Evolutionary conservation across 2,329 filamentous ascomycete genomes (phyloP), one percentile per base, ranked within the genome.

Genomic region (Thelonectria blattea): DNA sequence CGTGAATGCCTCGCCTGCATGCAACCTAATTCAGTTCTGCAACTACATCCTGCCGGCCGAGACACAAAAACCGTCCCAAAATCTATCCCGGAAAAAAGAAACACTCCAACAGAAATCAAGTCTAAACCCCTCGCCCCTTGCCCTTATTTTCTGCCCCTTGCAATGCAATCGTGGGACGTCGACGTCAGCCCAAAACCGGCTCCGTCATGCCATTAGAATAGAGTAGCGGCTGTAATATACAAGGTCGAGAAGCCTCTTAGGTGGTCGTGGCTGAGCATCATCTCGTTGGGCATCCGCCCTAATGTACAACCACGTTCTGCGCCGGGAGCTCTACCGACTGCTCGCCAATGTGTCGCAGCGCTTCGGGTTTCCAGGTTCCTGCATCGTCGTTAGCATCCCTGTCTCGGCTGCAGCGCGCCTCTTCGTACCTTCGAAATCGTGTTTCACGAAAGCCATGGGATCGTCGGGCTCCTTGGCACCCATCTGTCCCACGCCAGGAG

Each of bases 361-460:
- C 84, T 72, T 91, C 88, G 22, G 90, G 89, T 74, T 92, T 92
- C 89, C 89, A 92, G 3, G 88, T 89, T 50, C 89, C 89, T 92
- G 69, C 22, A 5, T 22, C 18, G 9, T n/a, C 41, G 43, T 63
- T 41, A 65, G 45, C 30, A n/a, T 49, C 30, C 9, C 9, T n/a
- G 20, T 8, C n/a, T 39, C 9, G n/a, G 8, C n/a, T 2, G 32
- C 45, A 18, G 18, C 30, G 9, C 15, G 2, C 5, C 11, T 43
- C 12, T 3, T 22, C 84, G 67, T 80, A 96, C 94, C 95, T 81
- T 96, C 92, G 75, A 99, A 99, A 56, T 93, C 89, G 79, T 99
- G 95, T 79, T 95, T 93, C 62, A 99, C 95, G 81, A 96, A 98
- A 2, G 95, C 95, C 92, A 97, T 94, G 1, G 93, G 92, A 74